Conservation (phyloP, 2,329 filamentous ascomycete genomes). For the Colletotrichum cereale region DNA sequence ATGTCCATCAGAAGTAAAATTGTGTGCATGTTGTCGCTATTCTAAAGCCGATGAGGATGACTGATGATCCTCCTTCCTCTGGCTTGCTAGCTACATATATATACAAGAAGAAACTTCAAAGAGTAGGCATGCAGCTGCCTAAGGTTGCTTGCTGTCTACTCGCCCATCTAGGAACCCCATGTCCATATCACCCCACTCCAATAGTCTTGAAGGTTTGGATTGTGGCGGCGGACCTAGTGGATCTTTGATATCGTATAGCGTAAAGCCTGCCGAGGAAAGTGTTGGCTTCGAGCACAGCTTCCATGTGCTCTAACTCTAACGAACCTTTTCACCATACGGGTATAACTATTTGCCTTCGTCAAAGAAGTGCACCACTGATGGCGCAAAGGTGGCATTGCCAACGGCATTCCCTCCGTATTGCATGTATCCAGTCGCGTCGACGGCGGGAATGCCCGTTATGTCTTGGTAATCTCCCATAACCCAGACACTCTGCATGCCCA, state of each 20-base stretch:
- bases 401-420: slow-evolving; percentile 60
- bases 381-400: slow-evolving; percentile 49
- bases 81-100: too few species aligned
- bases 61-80: too few species aligned
- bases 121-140: too few species aligned
- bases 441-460: slow-evolving; percentile 44
- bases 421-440: slow-evolving; percentile 56
- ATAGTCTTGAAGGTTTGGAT: background rate
- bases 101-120: too few species aligned
- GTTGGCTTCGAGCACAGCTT: background rate
- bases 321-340: background rate
- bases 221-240: background rate
- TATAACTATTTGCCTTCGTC: slow-evolving; percentile 15
- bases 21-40: too few species aligned
- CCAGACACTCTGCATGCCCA: slow-evolving; percentile 57
- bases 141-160: too few species aligned
- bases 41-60: too few species aligned
- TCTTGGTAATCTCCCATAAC: slow-evolving; percentile 45
- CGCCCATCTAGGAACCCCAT: too few species aligned
- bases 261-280: background rate
- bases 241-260: background rate
- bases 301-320: background rate
- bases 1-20: too few species aligned
- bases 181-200: too few species aligned
- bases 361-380: slow-evolving; percentile 41